Conservation (phyloP, 2,329 filamentous ascomycete genomes). For the Calonectria naviculata region DNA sequence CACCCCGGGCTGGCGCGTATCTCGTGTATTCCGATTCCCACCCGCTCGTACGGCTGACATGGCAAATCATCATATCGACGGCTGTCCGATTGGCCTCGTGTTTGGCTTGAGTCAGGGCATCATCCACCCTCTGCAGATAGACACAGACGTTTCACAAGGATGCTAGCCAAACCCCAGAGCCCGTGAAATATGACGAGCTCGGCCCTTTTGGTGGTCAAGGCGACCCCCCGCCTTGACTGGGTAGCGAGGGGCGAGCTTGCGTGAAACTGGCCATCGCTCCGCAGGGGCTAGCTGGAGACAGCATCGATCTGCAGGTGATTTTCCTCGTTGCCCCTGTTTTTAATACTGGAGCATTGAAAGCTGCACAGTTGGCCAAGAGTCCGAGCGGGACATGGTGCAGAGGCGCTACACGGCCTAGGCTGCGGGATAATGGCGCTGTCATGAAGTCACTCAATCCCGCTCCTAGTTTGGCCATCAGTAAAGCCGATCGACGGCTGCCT, state of each 20-base stretch:
- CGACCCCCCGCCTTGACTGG: background rate
- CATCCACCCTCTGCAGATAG: background rate
- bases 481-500: background rate
- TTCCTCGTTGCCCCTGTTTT: background rate
- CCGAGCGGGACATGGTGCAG: background rate
- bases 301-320: slow-evolving; percentile 1
- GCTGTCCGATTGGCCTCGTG: background rate
- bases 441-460: background rate
- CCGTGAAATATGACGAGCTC: background rate
- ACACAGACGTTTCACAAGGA: background rate
- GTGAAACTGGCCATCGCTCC: background rate
- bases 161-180: background rate
- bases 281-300: background rate
- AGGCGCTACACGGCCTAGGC: background rate
- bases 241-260: background rate
- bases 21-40: background rate
- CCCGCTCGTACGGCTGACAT: background rate
- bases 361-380: background rate
- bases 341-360: background rate
- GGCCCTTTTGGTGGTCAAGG: background rate
- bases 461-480: background rate
- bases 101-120: background rate
- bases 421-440: background rate
- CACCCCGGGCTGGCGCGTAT: background rate
- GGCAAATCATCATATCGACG: background rate